These are phyloP conservation scores for Thelonectria rubi DNA, from an alignment of 2,329 filamentous ascomycete genomes.

Conservation along the genomic window DNA sequence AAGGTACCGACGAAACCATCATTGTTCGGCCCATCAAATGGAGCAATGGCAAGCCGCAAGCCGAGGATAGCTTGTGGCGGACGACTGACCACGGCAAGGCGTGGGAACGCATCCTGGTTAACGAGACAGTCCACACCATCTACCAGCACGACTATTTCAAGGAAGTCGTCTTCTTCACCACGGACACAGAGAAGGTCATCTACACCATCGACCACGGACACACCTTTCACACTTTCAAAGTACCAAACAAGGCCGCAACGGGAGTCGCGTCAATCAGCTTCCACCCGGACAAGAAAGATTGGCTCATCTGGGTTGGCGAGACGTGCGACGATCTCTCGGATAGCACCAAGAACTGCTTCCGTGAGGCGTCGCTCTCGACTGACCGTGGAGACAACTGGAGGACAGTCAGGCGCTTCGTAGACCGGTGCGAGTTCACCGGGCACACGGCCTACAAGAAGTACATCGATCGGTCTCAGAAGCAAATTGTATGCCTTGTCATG, in stretches of 20 bases:
- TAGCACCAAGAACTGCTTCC: conserved; percentile 67
- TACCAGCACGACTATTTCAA: conserved; percentile 83
- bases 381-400: conserved; percentile 86
- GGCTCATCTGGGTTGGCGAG: conserved; percentile 89
- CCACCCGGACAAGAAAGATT: conserved; percentile 85
- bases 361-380: conserved; percentile 77
- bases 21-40: conserved; percentile 60
- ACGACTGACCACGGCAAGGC: conserved; percentile 88
- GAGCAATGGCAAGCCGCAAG: conserved; percentile 42
- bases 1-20: conserved; percentile 75
- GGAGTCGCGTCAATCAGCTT: conserved; percentile 69
- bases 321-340: conserved; percentile 67
- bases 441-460: conserved; percentile 62
- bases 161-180: conserved; percentile 88
- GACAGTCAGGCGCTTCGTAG: conserved; percentile 75
- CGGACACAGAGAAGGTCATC: conserved; percentile 68
- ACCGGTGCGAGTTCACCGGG: conserved; percentile 87
- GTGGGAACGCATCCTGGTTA: conserved; percentile 77
- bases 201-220: conserved; percentile 85
- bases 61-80: conserved; percentile 71
- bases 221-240: conserved; percentile 77
- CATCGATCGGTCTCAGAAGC: conserved; percentile 54
- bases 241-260: conserved; percentile 62
- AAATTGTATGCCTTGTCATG: conserved; percentile 66
- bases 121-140: conserved; percentile 75